Conservation (phyloP, 371 early-diverging fungal species). For the Lichtheimia ornata region DNA sequence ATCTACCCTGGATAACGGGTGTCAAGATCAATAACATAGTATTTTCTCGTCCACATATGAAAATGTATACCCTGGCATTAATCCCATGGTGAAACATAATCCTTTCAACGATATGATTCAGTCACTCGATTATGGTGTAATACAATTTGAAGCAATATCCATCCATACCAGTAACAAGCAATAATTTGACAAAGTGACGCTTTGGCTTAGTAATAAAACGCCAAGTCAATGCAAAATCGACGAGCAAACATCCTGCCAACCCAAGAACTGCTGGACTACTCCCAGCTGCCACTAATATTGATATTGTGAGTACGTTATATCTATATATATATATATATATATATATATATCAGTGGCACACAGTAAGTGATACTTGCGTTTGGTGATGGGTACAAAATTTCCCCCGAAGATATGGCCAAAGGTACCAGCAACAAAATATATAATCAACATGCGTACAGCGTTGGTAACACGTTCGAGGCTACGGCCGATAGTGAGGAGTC, state of each 20-base stretch:
- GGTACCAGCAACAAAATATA: slow-evolving; percentile 62
- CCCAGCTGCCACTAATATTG: slow-evolving; percentile 59
- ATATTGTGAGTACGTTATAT: background rate
- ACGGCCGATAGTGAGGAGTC: slow-evolving; percentile 60
- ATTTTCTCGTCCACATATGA: slow-evolving; percentile 19
- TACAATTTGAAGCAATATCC: background rate
- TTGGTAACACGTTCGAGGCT: slow-evolving; percentile 73
- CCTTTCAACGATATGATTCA: background rate
- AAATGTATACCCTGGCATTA: slow-evolving; percentile 54
- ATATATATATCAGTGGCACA: background rate
- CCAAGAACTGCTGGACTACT: slow-evolving; percentile 75
- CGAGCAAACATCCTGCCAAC: slow-evolving; percentile 64
- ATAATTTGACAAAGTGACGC: slow-evolving; percentile 58
- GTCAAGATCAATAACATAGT: background rate
- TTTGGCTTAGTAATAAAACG: slow-evolving; percentile 56
- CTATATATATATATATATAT: no score
- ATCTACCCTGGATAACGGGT: slow-evolving; percentile 32
- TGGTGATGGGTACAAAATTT: slow-evolving; percentile 48
- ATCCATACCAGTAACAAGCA: slow-evolving; percentile 17
- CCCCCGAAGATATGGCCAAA: slow-evolving; percentile 58
- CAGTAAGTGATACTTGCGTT: slow-evolving; percentile 34
- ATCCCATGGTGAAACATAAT: slow-evolving; percentile 61
- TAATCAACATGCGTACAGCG: slow-evolving; percentile 57
- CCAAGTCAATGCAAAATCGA: slow-evolving; percentile 77
- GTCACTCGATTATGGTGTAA: background rate